Percentiles rank a stretch among this genome's conserved stretches.
These are phyloP conservation scores for Datisca glomerata DNA, from an alignment of 306 rosid genomes.

Conservation along the genomic window DNA sequence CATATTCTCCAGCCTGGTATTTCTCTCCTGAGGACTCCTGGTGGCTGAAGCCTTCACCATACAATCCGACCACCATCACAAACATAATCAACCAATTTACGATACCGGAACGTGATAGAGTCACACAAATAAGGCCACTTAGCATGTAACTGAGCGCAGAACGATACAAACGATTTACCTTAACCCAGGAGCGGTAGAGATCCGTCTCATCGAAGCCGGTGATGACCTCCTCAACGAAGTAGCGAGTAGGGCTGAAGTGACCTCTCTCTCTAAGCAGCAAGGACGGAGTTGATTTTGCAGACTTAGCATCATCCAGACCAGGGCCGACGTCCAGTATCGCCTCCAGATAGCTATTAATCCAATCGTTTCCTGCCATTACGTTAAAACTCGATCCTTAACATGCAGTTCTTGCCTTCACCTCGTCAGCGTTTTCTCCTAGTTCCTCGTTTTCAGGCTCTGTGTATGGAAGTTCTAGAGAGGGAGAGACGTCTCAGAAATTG, in stretches of 20 bases:
- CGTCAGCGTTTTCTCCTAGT: too few species aligned
- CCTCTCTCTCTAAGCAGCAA: slow-evolving; percentile 85
- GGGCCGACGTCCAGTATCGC: slow-evolving; percentile 95
- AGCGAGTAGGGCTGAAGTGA: slow-evolving; percentile 89
- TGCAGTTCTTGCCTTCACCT: too few species aligned
- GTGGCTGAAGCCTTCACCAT: slow-evolving; percentile 71
- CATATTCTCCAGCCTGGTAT: slow-evolving; percentile 93
- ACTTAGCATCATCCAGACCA: slow-evolving; percentile 61
- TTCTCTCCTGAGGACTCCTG: slow-evolving; percentile 94
- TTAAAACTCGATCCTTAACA: slow-evolving; percentile 2
- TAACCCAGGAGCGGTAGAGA: slow-evolving; percentile 96
- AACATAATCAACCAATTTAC: too few species aligned
- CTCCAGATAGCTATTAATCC: slow-evolving; percentile 90
- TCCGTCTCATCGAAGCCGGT: slow-evolving; percentile 94
- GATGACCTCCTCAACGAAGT: slow-evolving; percentile 92
- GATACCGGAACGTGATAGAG: too few species aligned
- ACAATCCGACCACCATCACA: neutral
- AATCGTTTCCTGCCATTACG: slow-evolving; percentile 84
- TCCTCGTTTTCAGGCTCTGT: too few species aligned
- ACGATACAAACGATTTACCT: slow-evolving; percentile 22
- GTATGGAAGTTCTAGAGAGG: too few species aligned
- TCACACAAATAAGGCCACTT: neutral
- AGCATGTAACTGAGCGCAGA: neutral
- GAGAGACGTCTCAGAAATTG: slow-evolving; percentile 2
- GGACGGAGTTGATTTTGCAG: slow-evolving; percentile 31